Evolutionary conservation across 495 filamentous ascomycete species (phyloP), one percentile per base, ranked within the genome.

Genomic region (Bryoglossum gracile): DNA sequence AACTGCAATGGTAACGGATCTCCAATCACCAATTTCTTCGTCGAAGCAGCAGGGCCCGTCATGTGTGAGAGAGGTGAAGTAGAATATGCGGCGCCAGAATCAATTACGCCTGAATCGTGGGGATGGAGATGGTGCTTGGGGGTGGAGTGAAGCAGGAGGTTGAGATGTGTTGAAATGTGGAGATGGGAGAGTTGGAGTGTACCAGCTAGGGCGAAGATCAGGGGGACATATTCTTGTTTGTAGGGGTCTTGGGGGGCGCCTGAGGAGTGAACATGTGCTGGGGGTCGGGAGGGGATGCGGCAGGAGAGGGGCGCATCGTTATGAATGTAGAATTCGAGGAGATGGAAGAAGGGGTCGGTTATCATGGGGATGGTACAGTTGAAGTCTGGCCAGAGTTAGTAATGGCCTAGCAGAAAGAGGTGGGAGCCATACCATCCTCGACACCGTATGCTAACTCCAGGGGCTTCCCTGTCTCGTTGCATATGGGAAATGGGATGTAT

Each of bases 321-420:
- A 73, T 97, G 92, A 58, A 97, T 83, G 77, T 96, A 97, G 77
- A 95, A 96, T 69, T 98, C 92, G 65, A 96, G 80, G 35, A 97
- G 83, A 68, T 98, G 92, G 77, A 92, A 98, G 73, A 95, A 82
- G 16, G 83, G 78, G 67, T 98, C 92, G 60, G 80, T 71, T 59
- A 96, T 77, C 60, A 85, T 75, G 59, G 81, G 69, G 64, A 97
- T 85, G 40, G 92, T 98, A 73, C 92, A 98, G 68, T 89, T 94
- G 56, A 94, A 70, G 55, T 90, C 86, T 70, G 21, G 3, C 16
- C 8, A 23, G 5, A 11, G 21, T 43, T 23, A 43, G 38, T n/a
- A 35, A 25, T n/a, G 11, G 6, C 2, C n/a, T 19, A 5, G 16
- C 40, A 16, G 24, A 50, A 18, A 3, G 11, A 10, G 25, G n/a